Evolutionary conservation across 75 land plant species (phyloP).

Genomic region (Cunninghamia lanceolata): DNA sequence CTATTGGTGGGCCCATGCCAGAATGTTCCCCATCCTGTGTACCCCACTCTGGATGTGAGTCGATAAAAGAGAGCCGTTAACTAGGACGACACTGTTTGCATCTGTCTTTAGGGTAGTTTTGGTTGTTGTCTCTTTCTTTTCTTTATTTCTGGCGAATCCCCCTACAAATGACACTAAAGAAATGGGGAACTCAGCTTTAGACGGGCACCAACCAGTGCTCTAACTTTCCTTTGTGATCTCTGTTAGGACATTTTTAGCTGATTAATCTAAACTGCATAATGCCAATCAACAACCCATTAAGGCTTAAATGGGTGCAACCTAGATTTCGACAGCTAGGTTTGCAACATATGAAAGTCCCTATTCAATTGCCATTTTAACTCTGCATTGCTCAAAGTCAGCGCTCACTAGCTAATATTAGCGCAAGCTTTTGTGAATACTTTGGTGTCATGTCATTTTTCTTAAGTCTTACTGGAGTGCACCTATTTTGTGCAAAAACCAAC

Average conservation of each 20-base stretch:
- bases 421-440: background rate
- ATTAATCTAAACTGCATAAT: no score
- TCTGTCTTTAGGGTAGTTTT: no score
- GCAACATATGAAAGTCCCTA: background rate
- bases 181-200: no score
- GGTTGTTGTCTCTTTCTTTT: no score
- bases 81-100: no score
- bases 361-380: background rate
- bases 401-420: background rate
- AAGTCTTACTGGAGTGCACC: background rate
- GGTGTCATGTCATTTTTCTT: background rate
- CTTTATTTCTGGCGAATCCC: no score
- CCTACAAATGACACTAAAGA: no score
- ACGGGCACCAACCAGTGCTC: no score
- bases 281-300: background rate
- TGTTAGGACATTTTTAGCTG: background rate
- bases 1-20: no score
- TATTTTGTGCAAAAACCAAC: constrained; percentile 26
- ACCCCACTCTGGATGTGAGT: no score
- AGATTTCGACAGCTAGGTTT: background rate
- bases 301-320: background rate
- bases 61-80: no score
- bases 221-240: background rate
- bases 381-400: background rate
- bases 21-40: no score